phyloP scores from a whole-genome alignment of 768 basidiomycete species.

The Daedaleopsis sinensis region DNA sequence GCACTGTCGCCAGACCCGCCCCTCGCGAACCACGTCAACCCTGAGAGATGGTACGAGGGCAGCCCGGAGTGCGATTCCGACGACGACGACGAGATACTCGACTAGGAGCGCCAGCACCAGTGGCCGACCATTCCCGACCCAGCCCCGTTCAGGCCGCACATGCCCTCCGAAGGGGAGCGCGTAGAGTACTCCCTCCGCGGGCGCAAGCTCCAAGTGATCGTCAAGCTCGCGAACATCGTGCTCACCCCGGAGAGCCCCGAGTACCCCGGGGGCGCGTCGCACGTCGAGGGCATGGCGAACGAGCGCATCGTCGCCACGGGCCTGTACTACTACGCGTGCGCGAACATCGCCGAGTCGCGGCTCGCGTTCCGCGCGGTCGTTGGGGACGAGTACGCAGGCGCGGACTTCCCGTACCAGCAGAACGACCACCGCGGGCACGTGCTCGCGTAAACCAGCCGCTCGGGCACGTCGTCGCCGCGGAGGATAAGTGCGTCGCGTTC shows the following conservation, averaged over 20 bases:
- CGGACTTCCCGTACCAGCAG: conserved; percentile 4
- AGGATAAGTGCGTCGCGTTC: conserved; percentile 37
- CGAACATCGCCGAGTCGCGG: conserved; percentile 35
- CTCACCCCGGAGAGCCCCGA: conserved; percentile 9
- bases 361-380: conserved; percentile 37
- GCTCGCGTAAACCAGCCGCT: conserved; percentile 22
- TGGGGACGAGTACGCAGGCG: not conserved
- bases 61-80: not conserved
- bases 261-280: conserved; percentile 33
- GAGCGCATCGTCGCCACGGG: conserved; percentile 14
- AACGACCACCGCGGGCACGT: not conserved
- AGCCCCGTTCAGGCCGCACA: not conserved
- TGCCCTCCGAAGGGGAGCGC: not conserved
- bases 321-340: conserved; percentile 29
- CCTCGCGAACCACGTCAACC: not conserved
- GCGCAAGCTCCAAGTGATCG: conserved; percentile 37
- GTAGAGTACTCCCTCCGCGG: not conserved
- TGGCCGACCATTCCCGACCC: conserved; percentile 3
- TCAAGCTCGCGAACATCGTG: conserved; percentile 43
- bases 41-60: not conserved
- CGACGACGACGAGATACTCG: not conserved
- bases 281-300: conserved; percentile 37
- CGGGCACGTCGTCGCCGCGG: conserved; percentile 32
- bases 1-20: not conserved
- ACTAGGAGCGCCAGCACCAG: not conserved